Conservation (phyloP, 768 basidiomycete genomes). For the Boletus rubescentipes region DNA sequence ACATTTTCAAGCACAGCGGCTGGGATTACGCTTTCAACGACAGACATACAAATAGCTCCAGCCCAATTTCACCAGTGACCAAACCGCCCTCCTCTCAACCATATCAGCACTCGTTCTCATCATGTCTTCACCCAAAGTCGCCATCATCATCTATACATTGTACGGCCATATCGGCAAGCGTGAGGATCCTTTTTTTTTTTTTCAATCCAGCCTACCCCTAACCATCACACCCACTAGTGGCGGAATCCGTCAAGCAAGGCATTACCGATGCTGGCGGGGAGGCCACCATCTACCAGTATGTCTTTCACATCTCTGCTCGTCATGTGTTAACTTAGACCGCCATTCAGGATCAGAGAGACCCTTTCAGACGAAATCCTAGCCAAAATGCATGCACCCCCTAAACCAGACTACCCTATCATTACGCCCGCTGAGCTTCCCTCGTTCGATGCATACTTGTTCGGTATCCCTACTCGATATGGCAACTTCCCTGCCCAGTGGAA, state of each 20-base stretch:
- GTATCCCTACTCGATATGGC: constrained; percentile 80
- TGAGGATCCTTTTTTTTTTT: constrained; percentile 34
- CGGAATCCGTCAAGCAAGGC: constrained; percentile 49
- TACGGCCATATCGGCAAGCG: constrained; percentile 72
- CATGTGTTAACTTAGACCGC: neutral
- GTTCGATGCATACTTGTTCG: constrained; percentile 75
- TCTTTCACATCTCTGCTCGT: neutral
- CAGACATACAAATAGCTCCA: too few relatives aligned
- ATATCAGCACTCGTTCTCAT: neutral
- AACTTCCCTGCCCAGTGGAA: constrained; percentile 80
- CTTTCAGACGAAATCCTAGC: constrained; percentile 64
- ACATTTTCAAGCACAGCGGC: too few relatives aligned
- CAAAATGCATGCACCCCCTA: constrained; percentile 70
- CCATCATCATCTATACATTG: constrained; percentile 72
- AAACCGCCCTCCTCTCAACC: too few relatives aligned
- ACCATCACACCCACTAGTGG: constrained; percentile 49
- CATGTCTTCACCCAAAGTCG: constrained; percentile 56
- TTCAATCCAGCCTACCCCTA: neutral
- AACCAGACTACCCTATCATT: constrained; percentile 70
- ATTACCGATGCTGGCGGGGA: constrained; percentile 48
- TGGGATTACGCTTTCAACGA: too few relatives aligned
- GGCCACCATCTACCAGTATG: constrained; percentile 56
- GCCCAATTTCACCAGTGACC: too few relatives aligned
- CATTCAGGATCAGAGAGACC: constrained; percentile 72
- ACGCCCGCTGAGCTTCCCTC: constrained; percentile 49